A percentile compares a stretch with the other conserved stretches of the same genome.
These are phyloP conservation scores for Metschnikowia anglica DNA, from an alignment of 805 yeast species.

Conservation along the genomic window DNA sequence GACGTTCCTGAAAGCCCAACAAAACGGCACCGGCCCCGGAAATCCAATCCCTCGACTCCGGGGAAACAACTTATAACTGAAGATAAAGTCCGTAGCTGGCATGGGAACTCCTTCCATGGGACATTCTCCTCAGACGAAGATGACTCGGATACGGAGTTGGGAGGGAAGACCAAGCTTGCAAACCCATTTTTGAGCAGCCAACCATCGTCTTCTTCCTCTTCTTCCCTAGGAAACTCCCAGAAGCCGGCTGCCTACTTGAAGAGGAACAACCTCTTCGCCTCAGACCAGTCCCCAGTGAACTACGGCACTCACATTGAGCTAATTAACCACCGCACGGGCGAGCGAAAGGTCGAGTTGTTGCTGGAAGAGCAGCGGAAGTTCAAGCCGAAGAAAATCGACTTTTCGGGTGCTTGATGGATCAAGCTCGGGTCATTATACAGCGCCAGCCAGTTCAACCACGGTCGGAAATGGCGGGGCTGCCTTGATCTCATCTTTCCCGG, in stretches of 20 bases:
- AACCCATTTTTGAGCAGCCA: conserved; percentile 7
- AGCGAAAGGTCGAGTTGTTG: conserved; percentile 29
- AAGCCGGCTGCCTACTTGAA: too few relatives aligned
- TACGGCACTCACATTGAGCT: conserved; percentile 41
- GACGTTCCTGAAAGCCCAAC: conserved; percentile 16
- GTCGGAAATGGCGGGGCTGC: background rate
- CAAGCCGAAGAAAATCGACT: conserved; percentile 40
- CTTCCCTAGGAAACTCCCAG: too few relatives aligned
- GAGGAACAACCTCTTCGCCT: conserved; percentile 5
- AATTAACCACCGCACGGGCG: conserved; percentile 43
- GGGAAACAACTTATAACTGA: conserved; percentile 34
- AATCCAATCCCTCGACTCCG: conserved; percentile 29
- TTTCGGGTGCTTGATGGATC: conserved; percentile 16
- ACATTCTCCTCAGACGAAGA: conserved; percentile 32
- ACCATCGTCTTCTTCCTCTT: too few relatives aligned
- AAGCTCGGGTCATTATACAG: too few relatives aligned
- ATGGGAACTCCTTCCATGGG: conserved; percentile 32
- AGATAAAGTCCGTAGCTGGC: conserved; percentile 37
- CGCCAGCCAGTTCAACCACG: background rate
- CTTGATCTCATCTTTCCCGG: background rate
- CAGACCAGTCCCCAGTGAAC: conserved; percentile 16
- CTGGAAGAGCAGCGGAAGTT: conserved; percentile 31
- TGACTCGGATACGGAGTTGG: conserved; percentile 13
- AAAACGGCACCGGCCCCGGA: conserved; percentile 12
- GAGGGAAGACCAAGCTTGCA: background rate